Evolutionary conservation across 495 filamentous ascomycete species (phyloP), one percentile per base, ranked within the genome.

Genomic region (Aspergillus ostianus): DNA sequence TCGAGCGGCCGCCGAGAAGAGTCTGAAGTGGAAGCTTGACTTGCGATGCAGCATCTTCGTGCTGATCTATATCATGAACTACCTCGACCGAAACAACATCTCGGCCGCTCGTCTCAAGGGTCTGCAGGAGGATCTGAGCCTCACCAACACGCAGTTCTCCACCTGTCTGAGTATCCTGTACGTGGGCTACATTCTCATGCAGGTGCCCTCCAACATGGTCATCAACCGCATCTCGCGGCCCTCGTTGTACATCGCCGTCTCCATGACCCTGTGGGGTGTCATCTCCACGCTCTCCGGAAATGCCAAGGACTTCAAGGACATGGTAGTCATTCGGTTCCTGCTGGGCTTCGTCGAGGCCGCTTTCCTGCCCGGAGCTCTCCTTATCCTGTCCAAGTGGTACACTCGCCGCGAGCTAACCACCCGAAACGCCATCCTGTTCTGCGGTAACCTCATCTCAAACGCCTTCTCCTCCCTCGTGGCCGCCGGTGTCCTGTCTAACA

Each of bases 111-210:
- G 77, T 44, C 63, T 85, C 55, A 80, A 80, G 21, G 82, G 81
- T 29, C 58, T 85, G 56, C 76, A 84, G 59, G 69, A 71, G 8
- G 82, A 84, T 53, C 64, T 84, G 4, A 51, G 66, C 4, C 61
- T 84, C 23, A 69, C 69, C 1, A 73, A 78, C 53, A 77, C 72
- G 8, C 73, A 84, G 58, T 85, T 84, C 60, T 64, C 82, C 67
- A 87, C 85, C 0, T 74, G 80, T 46, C 73, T 88, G 56, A 85
- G 81, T 67, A 89, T 89, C 58, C 72, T 89, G 23, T 90, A 89
- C 61, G 87, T 90, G 6, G 87, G 88, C 15, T 73, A 73, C 58
- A 73, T 72, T 55, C 50, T 67, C 53, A 71, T 71, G 70, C 63
- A 67, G 51, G 62, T 75, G 4, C 73, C 70, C 0, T 75, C 71